Conservation (phyloP, 1,284 basidiomycete species). For the Agaricales sp. region DNA sequence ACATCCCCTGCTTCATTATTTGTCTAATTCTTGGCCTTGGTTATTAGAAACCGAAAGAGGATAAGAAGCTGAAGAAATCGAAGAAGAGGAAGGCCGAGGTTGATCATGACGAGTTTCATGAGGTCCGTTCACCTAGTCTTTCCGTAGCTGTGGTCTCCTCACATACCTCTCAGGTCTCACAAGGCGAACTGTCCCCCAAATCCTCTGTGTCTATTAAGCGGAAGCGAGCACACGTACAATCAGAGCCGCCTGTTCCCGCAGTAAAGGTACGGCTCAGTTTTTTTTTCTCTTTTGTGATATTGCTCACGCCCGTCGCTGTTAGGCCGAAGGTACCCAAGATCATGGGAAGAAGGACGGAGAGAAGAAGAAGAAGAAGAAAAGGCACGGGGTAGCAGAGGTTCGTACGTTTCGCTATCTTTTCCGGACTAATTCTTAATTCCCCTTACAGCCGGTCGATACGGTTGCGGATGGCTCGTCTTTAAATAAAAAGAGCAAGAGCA, state of each 20-base stretch:
- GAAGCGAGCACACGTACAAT: neutral
- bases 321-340: no score
- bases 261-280: neutral
- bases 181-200: neutral
- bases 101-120: neutral
- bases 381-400: neutral
- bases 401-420: neutral
- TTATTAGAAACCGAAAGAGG: neutral
- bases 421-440: neutral
- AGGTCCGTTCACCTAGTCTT: neutral
- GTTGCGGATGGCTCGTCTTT: neutral
- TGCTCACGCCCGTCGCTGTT: no score
- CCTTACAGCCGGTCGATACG: no score
- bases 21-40: neutral
- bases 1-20: neutral
- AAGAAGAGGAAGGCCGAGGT: neutral
- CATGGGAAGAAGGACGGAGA: no score
- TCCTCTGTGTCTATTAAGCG: neutral
- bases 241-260: neutral
- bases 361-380: neutral
- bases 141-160: neutral
- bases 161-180: neutral
- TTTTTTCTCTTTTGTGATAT: no score
- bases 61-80: neutral
- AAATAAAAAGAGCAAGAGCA: neutral